phyloP scores from a whole-genome alignment of 345 rosid genomes.

The Citrus maxima region DNA sequence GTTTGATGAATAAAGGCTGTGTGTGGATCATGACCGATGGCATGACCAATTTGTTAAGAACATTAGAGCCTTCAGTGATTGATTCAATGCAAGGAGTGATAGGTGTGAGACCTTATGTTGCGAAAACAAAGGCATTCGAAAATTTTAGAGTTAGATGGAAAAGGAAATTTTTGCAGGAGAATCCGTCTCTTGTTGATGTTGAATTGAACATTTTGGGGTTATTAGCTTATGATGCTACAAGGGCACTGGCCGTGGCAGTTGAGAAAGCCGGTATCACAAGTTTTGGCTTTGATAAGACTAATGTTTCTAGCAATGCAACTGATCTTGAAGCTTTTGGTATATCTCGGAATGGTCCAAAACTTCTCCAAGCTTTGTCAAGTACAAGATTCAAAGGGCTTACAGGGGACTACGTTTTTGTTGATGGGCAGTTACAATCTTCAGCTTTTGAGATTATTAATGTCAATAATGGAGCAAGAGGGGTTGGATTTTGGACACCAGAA shows the following conservation, averaged over 20 bases:
- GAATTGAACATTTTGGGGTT: slow-evolving; percentile 33
- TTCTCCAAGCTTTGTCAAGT: slow-evolving; percentile 26
- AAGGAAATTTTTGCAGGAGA: slow-evolving; percentile 18
- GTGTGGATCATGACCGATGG: slow-evolving; percentile 49
- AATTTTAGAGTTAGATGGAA: slow-evolving; percentile 34
- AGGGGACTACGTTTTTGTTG: slow-evolving; percentile 32
- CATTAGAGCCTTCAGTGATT: slow-evolving; percentile 2
- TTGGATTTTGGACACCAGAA: slow-evolving; percentile 49
- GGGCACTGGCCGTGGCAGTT: slow-evolving; percentile 43
- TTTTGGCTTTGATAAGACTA: slow-evolving; percentile 16
- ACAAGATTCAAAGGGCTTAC: slow-evolving; percentile 40
- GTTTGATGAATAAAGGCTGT: slow-evolving; percentile 48
- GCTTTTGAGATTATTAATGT: slow-evolving; percentile 44
- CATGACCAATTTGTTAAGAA: slow-evolving; percentile 17
- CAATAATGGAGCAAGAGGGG: slow-evolving; percentile 9
- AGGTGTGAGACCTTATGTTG: slow-evolving; percentile 37
- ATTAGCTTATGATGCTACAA: slow-evolving; percentile 54
- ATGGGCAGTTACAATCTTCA: slow-evolving; percentile 29
- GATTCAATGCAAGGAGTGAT: slow-evolving; percentile 43
- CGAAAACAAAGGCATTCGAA: slow-evolving; percentile 4
- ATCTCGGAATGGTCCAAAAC: slow-evolving; percentile 39
- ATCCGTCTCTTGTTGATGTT: slow-evolving; percentile 11
- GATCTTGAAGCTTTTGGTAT: slow-evolving; percentile 40
- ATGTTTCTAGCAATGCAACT: slow-evolving; percentile 16
- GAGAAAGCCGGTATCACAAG: slow-evolving; percentile 33